Conservation (phyloP, 2,329 filamentous ascomycete species). For the Metarhizium robertsii region DNA sequence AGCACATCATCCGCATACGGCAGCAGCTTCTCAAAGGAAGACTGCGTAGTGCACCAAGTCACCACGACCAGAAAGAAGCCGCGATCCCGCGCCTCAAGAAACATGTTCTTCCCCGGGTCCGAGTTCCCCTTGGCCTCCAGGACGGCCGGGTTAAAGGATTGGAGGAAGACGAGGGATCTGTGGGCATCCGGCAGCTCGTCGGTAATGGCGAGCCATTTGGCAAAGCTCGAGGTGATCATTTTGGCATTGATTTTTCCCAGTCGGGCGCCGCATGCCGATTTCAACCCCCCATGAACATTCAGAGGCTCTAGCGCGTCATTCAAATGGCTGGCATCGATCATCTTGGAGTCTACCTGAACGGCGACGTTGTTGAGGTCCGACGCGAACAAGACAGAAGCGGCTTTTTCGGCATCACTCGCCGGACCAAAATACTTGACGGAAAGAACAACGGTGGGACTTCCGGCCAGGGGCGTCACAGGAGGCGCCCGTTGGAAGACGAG, state of each 20-base stretch:
- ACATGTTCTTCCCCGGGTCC: not conserved
- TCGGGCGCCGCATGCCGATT: not conserved
- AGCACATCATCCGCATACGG: not conserved
- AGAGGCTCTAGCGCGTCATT: not conserved
- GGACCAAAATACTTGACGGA: not conserved
- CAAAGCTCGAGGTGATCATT: not conserved
- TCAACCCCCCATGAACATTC: not conserved
- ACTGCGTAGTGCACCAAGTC: not conserved
- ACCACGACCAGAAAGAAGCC: not conserved
- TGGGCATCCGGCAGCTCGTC: not conserved
- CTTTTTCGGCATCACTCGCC: not conserved
- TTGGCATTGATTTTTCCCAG: not conserved
- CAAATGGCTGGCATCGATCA: not conserved
- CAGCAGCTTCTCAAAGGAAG: not conserved
- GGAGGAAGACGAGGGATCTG: not conserved
- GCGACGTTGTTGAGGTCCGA: not conserved
- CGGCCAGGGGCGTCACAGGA: not conserved
- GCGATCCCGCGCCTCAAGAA: not conserved
- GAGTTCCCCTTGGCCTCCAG: not conserved
- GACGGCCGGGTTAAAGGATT: not conserved
- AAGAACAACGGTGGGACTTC: not conserved
- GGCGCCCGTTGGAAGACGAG: not conserved
- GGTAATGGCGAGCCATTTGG: not conserved
- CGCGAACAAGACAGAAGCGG: not conserved
- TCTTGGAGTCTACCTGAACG: not conserved